Evolutionary conservation across 345 rosid species (phyloP).

Genomic region (Aethionema arabicum): DNA sequence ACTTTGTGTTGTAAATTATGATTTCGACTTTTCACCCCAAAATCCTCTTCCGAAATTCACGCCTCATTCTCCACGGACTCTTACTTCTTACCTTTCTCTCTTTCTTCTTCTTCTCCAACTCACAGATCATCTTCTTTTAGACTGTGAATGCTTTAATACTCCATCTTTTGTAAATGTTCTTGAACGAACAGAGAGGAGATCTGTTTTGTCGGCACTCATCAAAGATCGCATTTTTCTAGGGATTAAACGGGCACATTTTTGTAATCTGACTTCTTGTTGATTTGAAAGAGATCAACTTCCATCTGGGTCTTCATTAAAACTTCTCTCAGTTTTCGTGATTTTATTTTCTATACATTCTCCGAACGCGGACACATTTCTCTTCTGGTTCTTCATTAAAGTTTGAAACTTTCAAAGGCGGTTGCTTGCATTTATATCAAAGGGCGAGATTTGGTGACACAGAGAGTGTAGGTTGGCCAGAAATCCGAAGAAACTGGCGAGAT

Average conservation of each 20-base stretch:
- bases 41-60: constrained; percentile 7
- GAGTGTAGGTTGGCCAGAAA: background rate
- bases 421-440: background rate
- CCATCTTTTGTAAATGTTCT: background rate
- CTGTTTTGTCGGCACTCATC: constrained; percentile 8
- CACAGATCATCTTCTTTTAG: background rate
- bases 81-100: constrained; percentile 8
- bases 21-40: constrained; percentile 19
- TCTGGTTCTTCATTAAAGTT: constrained; percentile 13
- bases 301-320: constrained; percentile 1
- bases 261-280: background rate
- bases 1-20: background rate
- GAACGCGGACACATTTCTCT: constrained; percentile 14
- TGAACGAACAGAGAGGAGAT: constrained; percentile 5
- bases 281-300: background rate
- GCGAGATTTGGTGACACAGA: constrained; percentile 4
- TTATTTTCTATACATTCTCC: constrained; percentile 6
- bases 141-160: background rate
- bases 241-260: background rate
- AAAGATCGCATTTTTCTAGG: background rate
- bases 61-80: constrained; percentile 15
- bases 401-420: background rate
- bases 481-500: constrained; percentile 29
- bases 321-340: background rate
- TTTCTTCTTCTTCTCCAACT: background rate